Conservation (phyloP, 352 stramenopile species). For the Globisporangium apiculatum region DNA sequence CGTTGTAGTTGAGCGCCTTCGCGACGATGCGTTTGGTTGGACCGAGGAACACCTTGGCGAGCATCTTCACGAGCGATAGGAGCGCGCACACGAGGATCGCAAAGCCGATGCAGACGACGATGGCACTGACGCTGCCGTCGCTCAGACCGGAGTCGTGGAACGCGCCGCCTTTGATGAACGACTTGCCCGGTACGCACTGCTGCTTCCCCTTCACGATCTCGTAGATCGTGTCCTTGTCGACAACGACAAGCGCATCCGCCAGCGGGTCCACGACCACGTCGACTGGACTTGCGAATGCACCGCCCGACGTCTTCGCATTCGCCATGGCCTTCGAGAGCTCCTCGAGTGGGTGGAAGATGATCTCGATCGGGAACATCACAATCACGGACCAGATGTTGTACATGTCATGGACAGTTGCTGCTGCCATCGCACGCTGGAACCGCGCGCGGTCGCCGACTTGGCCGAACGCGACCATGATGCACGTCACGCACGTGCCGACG, state of each 20-base stretch:
- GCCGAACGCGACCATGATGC: slow-evolving; percentile 87
- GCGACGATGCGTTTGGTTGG: slow-evolving; percentile 80
- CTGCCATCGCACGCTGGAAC: slow-evolving; percentile 59
- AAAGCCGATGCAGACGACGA: slow-evolving; percentile 39
- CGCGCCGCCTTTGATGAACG: slow-evolving; percentile 30
- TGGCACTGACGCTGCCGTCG: slow-evolving; percentile 36
- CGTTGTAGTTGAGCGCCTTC: slow-evolving; percentile 86
- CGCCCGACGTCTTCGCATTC: slow-evolving; percentile 22
- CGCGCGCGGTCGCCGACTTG: slow-evolving; percentile 69
- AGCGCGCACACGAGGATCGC: slow-evolving; percentile 39
- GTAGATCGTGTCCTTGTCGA: slow-evolving; percentile 37
- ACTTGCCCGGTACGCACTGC: slow-evolving; percentile 16
- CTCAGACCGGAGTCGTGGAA: slow-evolving; percentile 29
- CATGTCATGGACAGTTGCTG: slow-evolving; percentile 53
- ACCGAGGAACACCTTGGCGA: slow-evolving; percentile 68
- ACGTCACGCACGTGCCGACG: slow-evolving; percentile 85
- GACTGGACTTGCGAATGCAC: slow-evolving; percentile 34
- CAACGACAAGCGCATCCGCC: slow-evolving; percentile 20
- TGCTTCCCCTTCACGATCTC: slow-evolving; percentile 23
- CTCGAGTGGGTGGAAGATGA: slow-evolving; percentile 52
- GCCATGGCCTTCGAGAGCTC: slow-evolving; percentile 41
- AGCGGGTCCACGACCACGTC: slow-evolving; percentile 38
- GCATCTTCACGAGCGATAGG: slow-evolving; percentile 39
- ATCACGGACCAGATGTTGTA: slow-evolving; percentile 91
- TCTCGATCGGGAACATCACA: slow-evolving; percentile 69